These are phyloP conservation scores for Fraxinus greggii DNA, from an alignment of 305 asterid species.

Conservation along the genomic window DNA sequence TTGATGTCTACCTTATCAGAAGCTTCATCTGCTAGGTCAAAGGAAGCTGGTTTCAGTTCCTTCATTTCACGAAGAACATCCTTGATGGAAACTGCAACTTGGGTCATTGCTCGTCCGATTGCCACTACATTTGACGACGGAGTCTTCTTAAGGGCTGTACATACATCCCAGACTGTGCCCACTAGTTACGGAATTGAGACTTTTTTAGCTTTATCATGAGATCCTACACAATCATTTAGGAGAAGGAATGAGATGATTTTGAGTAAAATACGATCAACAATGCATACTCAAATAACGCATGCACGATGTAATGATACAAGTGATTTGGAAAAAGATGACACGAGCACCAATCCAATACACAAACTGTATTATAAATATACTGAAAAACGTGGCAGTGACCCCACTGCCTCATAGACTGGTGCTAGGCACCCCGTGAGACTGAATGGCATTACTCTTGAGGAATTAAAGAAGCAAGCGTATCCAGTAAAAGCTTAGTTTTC, in stretches of 20 bases:
- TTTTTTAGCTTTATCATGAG: slow-evolving; percentile 38
- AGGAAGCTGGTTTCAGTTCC: slow-evolving; percentile 58
- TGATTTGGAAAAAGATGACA: not conserved
- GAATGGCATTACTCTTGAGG: not conserved
- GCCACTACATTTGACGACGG: slow-evolving; percentile 82
- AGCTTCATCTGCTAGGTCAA: slow-evolving; percentile 33
- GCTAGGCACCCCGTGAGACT: not conserved
- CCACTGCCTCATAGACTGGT: not conserved
- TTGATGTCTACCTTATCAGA: slow-evolving; percentile 27
- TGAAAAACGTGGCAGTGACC: not conserved
- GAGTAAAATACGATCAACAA: not conserved
- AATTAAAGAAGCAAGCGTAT: not conserved
- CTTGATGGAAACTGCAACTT: slow-evolving; percentile 66
- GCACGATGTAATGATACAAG: not conserved
- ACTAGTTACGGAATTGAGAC: slow-evolving; percentile 68
- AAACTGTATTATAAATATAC: not conserved
- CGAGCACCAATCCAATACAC: not conserved
- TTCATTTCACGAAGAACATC: slow-evolving; percentile 86
- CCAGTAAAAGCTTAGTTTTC: not conserved
- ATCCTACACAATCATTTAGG: slow-evolving; percentile 44
- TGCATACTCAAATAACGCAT: not conserved
- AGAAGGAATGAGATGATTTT: not conserved
- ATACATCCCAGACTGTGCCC: slow-evolving; percentile 85
- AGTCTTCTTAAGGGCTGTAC: slow-evolving; percentile 74
- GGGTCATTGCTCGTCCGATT: slow-evolving; percentile 86